Base-by-base conservation (phyloP, 192 early-diverging fungal genomes). In the Kappamyces sp. region DNA sequence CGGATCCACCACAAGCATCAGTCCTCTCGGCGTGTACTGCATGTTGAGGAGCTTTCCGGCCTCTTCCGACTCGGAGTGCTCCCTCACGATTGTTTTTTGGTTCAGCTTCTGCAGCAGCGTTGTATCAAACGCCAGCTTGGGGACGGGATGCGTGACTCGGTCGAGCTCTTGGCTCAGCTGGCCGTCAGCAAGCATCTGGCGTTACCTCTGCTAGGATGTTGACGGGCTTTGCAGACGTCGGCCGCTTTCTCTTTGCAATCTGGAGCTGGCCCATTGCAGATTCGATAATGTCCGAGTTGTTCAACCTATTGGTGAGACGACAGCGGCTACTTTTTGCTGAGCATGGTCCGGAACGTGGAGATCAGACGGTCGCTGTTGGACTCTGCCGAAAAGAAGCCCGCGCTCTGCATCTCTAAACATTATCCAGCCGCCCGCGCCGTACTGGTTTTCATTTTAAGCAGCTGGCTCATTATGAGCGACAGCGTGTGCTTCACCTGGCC, bases 161-260 rank as follows among this genome's bases (percentile, higher is more conserved):
- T 76, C 74, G 11, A 76, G 36, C 5, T 63, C 69, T 22, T 75
- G 64, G 48, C 64, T 65, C 48, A 74, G 41, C 72, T 74, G 29
- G 22, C 22, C 22, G 22, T 22, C 22, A 22, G 22, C 22, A 22
- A 22, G 22, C 22, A 22, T 22, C 22, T 22, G 22, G 22, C 22
- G 22, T 22, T 22, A 22, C 22, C 22, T 22, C 22, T 22, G 22
- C 22, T 22, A 22, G 22, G 22, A 22, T 22, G 22, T 22, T 22
- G 22, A 22, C 22, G 22, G 22, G 22, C 22, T 22, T 22, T 22
- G 22, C 22, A 22, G 22, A 22, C 22, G 22, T 22, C 22, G 22
- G 22, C 22, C 22, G 22, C 22, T 22, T 22, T 22, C 22, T 22
- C 22, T 22, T 22, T 22, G 22, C 22, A 22, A 22, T 22, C 22